Base-by-base conservation (phyloP, 441 rosid genomes). In the Gossypium gossypioides region DNA sequence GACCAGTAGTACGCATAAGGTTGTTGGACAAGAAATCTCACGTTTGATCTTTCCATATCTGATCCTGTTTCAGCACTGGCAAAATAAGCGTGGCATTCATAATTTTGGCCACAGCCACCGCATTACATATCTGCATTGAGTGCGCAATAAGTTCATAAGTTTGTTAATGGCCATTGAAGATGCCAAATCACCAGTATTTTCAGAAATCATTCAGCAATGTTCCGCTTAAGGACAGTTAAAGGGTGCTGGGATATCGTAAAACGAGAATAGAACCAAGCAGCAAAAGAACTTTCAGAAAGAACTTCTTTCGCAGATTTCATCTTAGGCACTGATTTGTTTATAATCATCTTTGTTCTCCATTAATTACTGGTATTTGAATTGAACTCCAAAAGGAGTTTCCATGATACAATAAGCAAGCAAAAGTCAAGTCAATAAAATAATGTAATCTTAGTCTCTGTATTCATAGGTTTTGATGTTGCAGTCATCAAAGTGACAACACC, bases 1-100 rank as follows among this genome's bases (percentile, higher is more conserved):
- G 34, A 13, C 19, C 34, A 40, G 48, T 19, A 24, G 40, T 0
- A 24, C 29, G 3, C 57, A n/a, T n/a, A 10, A 24, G 56, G 57
- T 46, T 46, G 13, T 57, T 7, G 57, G 25, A 57, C 34, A 40
- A 70, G 64, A 69, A 2, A 75, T 75, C 91, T 81, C 80, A 95
- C 97, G 99, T 95, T 80, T 91, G 97, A 80, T 95, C 99, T 78
- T 95, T 92, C 99, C 99, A 95, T 73, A 95, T 95, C 81, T 92
- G 99, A 77, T 95, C 99, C 82, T 95, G 97, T 91, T 95, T 95
- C 79, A 95, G 77, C 67, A 95, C 99, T 60, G 99, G 98, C 73
- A 95, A 84, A 76, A 95, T 95, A 75, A 95, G 90, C 61, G 98
- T 92, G 59, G 98, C 97, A 81, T 95, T 92, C 98, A 95, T 76